Percentiles rank a stretch among this genome's conserved stretches.
These are phyloP conservation scores for Pholiota microspora DNA, from an alignment of 768 basidiomycete species.

Conservation along the genomic window DNA sequence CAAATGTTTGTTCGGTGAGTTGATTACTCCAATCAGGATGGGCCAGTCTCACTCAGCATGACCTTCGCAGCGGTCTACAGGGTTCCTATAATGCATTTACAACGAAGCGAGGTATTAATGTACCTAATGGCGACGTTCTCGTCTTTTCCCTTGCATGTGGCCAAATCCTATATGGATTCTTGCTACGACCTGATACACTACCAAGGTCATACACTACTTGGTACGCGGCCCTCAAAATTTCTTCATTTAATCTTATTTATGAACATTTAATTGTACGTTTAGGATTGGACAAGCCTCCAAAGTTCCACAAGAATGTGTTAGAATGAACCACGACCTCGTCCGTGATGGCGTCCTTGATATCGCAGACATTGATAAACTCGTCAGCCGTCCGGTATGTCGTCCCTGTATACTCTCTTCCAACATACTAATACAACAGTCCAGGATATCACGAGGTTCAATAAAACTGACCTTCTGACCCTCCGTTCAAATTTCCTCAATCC, in stretches of 20 bases:
- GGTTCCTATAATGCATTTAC: conserved; percentile 84
- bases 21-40: neutral
- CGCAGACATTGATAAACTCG: conserved; percentile 52
- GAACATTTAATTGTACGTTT: neutral
- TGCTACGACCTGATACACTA: conserved; percentile 81
- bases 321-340: conserved; percentile 61
- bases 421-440: conserved; percentile 12
- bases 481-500: conserved; percentile 35
- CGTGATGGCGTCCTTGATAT: conserved; percentile 56
- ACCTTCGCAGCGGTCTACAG: conserved; percentile 71
- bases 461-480: conserved; percentile 42
- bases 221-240: conserved; percentile 34
- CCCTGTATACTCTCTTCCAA: neutral
- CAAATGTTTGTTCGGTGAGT: conserved; percentile 86
- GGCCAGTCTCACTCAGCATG: neutral
- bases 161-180: conserved; percentile 82
- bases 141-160: conserved; percentile 82
- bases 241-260: neutral
- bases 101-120: conserved; percentile 56
- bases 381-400: conserved; percentile 43
- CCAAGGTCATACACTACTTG: conserved; percentile 74
- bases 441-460: conserved; percentile 58
- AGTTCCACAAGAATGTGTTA: conserved; percentile 55
- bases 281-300: conserved; percentile 76
- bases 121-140: conserved; percentile 83